Conservation (phyloP, 140 eudicot species). For the Flaveria floridana region DNA sequence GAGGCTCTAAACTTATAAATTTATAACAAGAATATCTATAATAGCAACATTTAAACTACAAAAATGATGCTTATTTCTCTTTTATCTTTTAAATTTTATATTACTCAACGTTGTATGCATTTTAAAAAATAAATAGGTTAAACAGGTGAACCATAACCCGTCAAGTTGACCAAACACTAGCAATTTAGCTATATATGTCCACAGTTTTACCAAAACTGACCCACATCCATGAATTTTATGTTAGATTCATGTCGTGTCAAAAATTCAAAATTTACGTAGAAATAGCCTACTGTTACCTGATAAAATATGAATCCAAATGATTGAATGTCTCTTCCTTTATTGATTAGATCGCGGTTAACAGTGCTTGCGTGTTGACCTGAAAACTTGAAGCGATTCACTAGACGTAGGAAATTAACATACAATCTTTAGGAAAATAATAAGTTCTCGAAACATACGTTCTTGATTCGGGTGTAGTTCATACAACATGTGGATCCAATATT, state of each 20-base stretch:
- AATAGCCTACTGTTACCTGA: slow-evolving; percentile 39
- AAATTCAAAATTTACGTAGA: not conserved
- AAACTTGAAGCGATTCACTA: slow-evolving; percentile 14
- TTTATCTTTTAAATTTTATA: not conserved
- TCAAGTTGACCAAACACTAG: not conserved
- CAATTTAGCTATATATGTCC: not conserved
- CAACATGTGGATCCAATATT: slow-evolving; percentile 72
- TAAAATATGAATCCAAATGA: slow-evolving; percentile 57
- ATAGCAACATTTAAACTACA: not conserved
- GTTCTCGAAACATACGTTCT: slow-evolving; percentile 38
- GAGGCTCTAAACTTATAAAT: not conserved
- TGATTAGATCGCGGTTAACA: slow-evolving; percentile 25
- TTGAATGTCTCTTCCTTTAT: slow-evolving; percentile 53
- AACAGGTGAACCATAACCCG: not conserved
- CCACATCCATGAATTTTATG: not conserved
- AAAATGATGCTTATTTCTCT: not conserved
- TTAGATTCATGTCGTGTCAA: not conserved
- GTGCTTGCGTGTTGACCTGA: slow-evolving; percentile 35
- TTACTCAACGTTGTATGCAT: too few relatives aligned
- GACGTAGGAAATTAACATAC: slow-evolving; percentile 17
- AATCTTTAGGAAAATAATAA: not conserved
- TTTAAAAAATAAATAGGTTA: not conserved
- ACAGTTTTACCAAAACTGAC: not conserved
- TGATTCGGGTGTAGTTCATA: slow-evolving; percentile 54
- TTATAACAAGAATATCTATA: not conserved